Evolutionary conservation across 345 rosid species (phyloP).

Genomic region (Euphorbia peplus): DNA sequence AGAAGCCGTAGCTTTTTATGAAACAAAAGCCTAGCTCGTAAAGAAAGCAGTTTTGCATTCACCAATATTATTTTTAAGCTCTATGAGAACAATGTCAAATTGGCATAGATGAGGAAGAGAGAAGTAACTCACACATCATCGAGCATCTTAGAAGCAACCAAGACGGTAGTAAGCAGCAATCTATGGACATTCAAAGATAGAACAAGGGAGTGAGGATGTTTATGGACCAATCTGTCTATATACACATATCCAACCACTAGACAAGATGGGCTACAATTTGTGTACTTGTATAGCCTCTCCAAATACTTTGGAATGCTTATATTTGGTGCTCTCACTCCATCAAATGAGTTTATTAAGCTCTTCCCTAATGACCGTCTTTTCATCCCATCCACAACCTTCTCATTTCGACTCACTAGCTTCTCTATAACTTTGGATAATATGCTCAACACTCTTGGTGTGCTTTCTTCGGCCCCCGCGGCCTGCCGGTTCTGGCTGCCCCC

Average conservation of each 20-base stretch:
- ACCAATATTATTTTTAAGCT: too few species aligned
- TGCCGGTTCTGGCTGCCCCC: conserved; percentile 26
- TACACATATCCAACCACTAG: conserved; percentile 82
- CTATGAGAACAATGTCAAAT: too few species aligned
- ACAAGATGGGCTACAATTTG: conserved; percentile 82
- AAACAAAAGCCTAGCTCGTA: too few species aligned
- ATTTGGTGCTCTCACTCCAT: conserved; percentile 68
- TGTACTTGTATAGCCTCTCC: conserved; percentile 83
- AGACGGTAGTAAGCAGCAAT: conserved; percentile 72
- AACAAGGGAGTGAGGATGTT: conserved; percentile 68
- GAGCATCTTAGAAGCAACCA: conserved; percentile 88
- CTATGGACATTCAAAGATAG: conserved; percentile 74
- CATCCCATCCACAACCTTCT: conserved; percentile 37
- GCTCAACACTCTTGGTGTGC: conserved; percentile 64
- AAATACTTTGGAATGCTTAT: conserved; percentile 76
- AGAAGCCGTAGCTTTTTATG: too few species aligned
- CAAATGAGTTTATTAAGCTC: conserved; percentile 70
- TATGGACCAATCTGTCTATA: conserved; percentile 69
- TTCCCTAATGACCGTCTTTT: conserved; percentile 34
- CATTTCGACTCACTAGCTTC: conserved; percentile 75
- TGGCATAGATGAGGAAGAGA: too few species aligned
- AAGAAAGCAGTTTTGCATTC: too few species aligned
- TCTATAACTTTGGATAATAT: conserved; percentile 59
- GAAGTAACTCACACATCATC: conserved; percentile 74
- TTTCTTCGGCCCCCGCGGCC: conserved; percentile 37